phyloP scores from a whole-genome alignment of 352 stramenopile species.

The Phytophthora quininea region DNA sequence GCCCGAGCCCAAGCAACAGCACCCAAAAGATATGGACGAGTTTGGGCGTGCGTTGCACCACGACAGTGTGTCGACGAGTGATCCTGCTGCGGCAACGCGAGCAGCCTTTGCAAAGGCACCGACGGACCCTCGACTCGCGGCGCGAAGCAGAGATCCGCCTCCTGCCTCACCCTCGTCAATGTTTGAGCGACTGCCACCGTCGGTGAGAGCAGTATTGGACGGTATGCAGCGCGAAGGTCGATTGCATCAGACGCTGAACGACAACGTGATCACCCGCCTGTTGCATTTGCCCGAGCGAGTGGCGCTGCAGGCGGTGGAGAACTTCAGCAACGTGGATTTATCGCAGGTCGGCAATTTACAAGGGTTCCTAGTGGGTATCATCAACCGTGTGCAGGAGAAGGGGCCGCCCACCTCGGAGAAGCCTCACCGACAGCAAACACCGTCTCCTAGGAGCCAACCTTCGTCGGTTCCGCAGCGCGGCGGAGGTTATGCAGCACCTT shows the following conservation, averaged over 20 bases:
- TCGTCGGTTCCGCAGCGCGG: conserved; percentile 12
- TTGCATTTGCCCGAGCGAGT: conserved; percentile 70
- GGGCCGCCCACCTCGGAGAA: conserved; percentile 41
- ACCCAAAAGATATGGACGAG: conserved; percentile 48
- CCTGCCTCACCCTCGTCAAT: conserved; percentile 29
- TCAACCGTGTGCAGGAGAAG: conserved; percentile 83
- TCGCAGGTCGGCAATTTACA: conserved; percentile 79
- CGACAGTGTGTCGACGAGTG: conserved; percentile 11
- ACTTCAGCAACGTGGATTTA: conserved; percentile 80
- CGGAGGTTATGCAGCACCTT: conserved; percentile 17
- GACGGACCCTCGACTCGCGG: conserved; percentile 31
- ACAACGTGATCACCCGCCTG: conserved; percentile 76
- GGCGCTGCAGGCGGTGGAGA: conserved; percentile 70
- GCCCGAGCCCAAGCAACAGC: conserved; percentile 18
- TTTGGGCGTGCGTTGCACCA: conserved; percentile 53
- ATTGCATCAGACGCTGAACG: conserved; percentile 69
- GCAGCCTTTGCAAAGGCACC: conserved; percentile 12
- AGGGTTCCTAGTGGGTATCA: conserved; percentile 84
- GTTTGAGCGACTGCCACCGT: conserved; percentile 57
- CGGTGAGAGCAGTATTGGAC: conserved; percentile 60
- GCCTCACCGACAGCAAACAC: conserved; percentile 32
- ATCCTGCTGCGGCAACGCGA: conserved; percentile 11
- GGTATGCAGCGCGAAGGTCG: conserved; percentile 56
- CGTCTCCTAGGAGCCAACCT: conserved; percentile 31
- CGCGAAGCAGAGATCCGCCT: conserved; percentile 11